phyloP scores from a whole-genome alignment of 441 rosid species.

The Monsonia emarginata region DNA sequence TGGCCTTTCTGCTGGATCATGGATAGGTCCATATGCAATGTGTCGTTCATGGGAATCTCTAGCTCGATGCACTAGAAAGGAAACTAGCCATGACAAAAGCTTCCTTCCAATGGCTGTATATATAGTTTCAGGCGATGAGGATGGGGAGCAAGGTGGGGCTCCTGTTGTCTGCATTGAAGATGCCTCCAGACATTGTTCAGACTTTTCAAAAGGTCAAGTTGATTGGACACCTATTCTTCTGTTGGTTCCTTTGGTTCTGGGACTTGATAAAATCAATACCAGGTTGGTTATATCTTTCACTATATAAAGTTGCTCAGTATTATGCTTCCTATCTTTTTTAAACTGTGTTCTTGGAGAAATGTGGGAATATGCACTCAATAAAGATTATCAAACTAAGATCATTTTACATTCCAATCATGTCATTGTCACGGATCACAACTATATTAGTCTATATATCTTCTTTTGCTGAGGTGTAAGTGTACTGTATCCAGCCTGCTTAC shows the following conservation, averaged over 20 bases:
- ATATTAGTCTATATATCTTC: neutral
- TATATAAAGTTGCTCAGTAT: neutral
- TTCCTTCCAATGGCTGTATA: constrained; percentile 74
- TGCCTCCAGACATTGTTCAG: constrained; percentile 52
- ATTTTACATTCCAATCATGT: neutral
- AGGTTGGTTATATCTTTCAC: constrained; percentile 38
- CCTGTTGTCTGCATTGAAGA: constrained; percentile 79
- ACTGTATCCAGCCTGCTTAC: neutral
- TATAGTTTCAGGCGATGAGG: constrained; percentile 82
- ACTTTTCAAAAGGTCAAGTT: constrained; percentile 48
- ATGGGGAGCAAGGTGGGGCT: constrained; percentile 93
- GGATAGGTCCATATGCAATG: constrained; percentile 92
- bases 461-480: neutral
- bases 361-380: neutral
- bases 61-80: constrained; percentile 38
- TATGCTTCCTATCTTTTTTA: no score
- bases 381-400: neutral
- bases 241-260: constrained; percentile 92
- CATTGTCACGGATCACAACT: neutral
- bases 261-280: constrained; percentile 74
- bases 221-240: constrained; percentile 77
- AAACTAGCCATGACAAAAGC: constrained; percentile 24
- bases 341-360: neutral
- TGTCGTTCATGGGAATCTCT: constrained; percentile 82
- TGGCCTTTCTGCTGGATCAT: constrained; percentile 92